Evolutionary conservation across 2,329 filamentous ascomycete genomes (phyloP).

Genomic region (Apiospora hydei): DNA sequence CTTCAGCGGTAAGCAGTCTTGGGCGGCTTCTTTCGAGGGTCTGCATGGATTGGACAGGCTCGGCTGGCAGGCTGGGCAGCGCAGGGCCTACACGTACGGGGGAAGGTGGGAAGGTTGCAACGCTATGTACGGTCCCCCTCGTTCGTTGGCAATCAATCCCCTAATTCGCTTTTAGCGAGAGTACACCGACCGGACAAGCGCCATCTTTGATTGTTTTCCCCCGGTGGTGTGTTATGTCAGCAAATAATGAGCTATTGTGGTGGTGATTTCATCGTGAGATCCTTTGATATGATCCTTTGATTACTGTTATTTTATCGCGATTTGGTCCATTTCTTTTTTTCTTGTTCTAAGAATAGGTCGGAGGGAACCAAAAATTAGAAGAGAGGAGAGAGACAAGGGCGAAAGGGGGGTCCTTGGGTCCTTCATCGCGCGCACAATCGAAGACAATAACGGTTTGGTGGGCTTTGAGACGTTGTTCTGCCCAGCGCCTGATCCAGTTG

Average conservation of each 20-base stretch:
- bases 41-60: neutral
- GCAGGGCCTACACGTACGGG: neutral
- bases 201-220: neutral
- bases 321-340: neutral
- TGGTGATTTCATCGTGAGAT: slow-evolving; percentile 1
- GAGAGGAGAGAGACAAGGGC: no score
- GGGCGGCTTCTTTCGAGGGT: neutral
- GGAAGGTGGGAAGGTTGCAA: neutral
- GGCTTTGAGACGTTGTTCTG: neutral
- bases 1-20: slow-evolving; percentile 3
- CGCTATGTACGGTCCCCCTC: neutral
- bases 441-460: slow-evolving; percentile 20
- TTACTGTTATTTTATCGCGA: neutral
- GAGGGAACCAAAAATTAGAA: neutral
- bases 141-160: neutral
- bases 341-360: slow-evolving; percentile 3
- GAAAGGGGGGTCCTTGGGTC: neutral
- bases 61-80: neutral
- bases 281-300: neutral
- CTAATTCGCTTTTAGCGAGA: neutral
- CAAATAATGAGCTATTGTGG: neutral
- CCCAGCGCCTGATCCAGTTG: neutral
- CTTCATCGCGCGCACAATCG: neutral
- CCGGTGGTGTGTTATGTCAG: slow-evolving; percentile 6
- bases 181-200: neutral